These are phyloP conservation scores for Linum trigynum DNA, from an alignment of 345 rosid species.

Conservation along the genomic window DNA sequence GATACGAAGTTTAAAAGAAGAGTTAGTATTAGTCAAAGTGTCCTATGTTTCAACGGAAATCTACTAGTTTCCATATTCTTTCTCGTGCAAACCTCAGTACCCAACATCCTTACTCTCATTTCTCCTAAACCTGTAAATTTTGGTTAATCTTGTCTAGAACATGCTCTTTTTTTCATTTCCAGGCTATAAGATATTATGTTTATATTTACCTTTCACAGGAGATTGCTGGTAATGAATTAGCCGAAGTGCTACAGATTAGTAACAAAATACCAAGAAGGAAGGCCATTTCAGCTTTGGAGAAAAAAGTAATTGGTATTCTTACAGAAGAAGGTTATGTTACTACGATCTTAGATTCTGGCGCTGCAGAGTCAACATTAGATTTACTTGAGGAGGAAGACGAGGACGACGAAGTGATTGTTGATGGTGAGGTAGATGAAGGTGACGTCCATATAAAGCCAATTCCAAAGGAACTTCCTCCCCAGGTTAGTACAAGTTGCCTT, in stretches of 20 bases:
- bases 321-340: conserved; percentile 83
- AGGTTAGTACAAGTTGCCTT: conserved; percentile 39
- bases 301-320: conserved; percentile 58
- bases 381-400: conserved; percentile 84
- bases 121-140: neutral
- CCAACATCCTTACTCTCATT: neutral
- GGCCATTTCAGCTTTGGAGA: conserved; percentile 75
- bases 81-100: neutral
- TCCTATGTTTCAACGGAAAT: neutral
- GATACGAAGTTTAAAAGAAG: too few relatives aligned
- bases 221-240: conserved; percentile 75
- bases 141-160: neutral
- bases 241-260: conserved; percentile 62
- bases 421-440: conserved; percentile 98
- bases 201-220: conserved; percentile 38
- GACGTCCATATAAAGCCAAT: conserved; percentile 90
- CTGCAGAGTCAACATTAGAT: conserved; percentile 55
- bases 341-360: conserved; percentile 40
- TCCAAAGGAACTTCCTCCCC: conserved; percentile 53
- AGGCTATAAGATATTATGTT: neutral
- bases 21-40: neutral
- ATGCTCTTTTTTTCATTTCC: neutral
- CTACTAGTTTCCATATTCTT: neutral
- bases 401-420: conserved; percentile 93
- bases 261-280: conserved; percentile 84